phyloP scores from a whole-genome alignment of 441 rosid species.

The Metrosideros polymorpha region DNA sequence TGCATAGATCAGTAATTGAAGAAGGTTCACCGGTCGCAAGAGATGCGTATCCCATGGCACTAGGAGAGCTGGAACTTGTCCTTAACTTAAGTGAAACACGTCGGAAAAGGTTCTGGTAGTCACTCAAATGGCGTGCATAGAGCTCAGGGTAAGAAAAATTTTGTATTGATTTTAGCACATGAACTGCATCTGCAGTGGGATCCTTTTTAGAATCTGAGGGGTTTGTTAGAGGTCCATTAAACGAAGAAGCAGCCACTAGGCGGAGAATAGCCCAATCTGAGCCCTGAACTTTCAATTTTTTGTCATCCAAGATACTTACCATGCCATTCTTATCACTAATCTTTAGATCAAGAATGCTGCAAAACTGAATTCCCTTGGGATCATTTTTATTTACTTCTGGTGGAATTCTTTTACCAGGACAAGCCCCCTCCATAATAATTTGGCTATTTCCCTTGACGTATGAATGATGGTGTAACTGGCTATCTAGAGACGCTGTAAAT shows the following conservation, averaged over 20 bases:
- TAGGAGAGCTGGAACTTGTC: neutral
- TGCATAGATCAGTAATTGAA: neutral
- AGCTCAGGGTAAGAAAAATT: constrained; percentile 9
- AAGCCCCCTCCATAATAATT: constrained; percentile 11
- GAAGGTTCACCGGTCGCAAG: neutral
- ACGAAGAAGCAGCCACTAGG: constrained; percentile 10
- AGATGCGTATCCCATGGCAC: neutral
- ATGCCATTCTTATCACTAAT: constrained; percentile 5
- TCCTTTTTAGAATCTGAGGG: constrained; percentile 10
- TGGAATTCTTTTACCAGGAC: constrained; percentile 13
- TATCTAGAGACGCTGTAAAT: constrained; percentile 8
- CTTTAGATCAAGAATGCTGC: constrained; percentile 5
- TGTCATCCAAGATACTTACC: constrained; percentile 1
- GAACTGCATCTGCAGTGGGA: neutral
- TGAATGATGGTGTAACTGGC: constrained; percentile 10
- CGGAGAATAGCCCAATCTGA: constrained; percentile 10
- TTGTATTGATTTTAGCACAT: constrained; percentile 1
- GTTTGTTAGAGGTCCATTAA: constrained; percentile 8
- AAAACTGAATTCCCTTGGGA: constrained; percentile 8
- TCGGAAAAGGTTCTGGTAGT: constrained; percentile 15
- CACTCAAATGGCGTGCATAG: constrained; percentile 8
- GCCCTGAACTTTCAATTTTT: constrained; percentile 11
- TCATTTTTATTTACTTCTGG: neutral
- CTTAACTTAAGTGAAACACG: constrained; percentile 12
- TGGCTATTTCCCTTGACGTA: neutral